Evolutionary conservation across 2,329 filamentous ascomycete species (phyloP).

Genomic region (Acarospora socialis): DNA sequence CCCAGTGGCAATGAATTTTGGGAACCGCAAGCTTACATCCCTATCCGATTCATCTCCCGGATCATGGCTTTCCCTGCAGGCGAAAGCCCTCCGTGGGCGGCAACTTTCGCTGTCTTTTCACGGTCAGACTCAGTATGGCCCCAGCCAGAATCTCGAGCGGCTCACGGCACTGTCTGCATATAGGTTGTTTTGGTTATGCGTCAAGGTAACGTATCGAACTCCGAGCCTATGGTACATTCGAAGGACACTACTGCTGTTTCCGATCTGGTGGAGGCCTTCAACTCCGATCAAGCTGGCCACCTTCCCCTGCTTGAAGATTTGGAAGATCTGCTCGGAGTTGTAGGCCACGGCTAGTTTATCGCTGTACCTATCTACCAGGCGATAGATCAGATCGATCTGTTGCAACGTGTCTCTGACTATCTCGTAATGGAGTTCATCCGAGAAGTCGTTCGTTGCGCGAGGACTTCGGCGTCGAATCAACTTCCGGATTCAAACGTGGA

Average conservation of each 20-base stretch:
- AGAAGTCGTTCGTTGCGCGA: conserved; percentile 13
- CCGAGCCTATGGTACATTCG: conserved; percentile 25
- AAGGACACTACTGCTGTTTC: conserved; percentile 23
- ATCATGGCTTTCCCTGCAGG: conserved; percentile 18
- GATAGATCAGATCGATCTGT: background rate
- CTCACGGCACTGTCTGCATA: conserved; percentile 15
- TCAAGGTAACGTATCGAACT: conserved; percentile 25
- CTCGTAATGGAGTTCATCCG: conserved; percentile 17
- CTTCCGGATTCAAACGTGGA: conserved; percentile 6
- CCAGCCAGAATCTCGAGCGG: too few species aligned
- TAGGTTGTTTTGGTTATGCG: conserved; percentile 24
- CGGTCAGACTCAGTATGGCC: too few species aligned
- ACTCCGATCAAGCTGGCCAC: background rate
- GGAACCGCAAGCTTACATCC: too few species aligned
- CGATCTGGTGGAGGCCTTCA: conserved; percentile 20
- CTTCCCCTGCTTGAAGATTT: background rate
- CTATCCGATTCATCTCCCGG: conserved; percentile 26
- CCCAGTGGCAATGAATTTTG: too few species aligned
- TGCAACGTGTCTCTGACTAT: too few species aligned
- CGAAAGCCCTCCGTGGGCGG: conserved; percentile 15
- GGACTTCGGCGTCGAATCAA: conserved; percentile 3
- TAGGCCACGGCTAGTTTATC: background rate
- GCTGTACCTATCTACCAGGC: background rate
- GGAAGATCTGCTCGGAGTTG: background rate
- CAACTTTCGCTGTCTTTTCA: too few species aligned